phyloP scores from a whole-genome alignment of 2,329 filamentous ascomycete species.

The Cladobotryum mycophilum region DNA sequence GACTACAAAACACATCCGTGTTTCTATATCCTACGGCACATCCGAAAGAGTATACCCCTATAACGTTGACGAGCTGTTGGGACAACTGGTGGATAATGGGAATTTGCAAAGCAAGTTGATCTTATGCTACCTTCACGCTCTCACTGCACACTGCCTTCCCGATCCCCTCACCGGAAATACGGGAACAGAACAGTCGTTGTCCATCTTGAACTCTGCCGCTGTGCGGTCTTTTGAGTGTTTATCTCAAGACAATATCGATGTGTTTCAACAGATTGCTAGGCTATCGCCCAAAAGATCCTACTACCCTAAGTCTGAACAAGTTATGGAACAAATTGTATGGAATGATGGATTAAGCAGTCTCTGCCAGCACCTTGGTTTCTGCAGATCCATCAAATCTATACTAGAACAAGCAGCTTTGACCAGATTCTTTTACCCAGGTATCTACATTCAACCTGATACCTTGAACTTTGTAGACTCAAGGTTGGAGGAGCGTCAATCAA shows the following conservation, averaged over 20 bases:
- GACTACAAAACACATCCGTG: too few relatives aligned
- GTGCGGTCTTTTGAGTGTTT: constrained; percentile 35
- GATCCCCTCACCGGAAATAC: constrained; percentile 43
- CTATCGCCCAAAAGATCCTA: constrained; percentile 21
- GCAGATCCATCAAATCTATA: too few relatives aligned
- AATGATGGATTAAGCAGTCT: too few relatives aligned
- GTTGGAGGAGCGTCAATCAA: too few relatives aligned
- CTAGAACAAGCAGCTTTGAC: too few relatives aligned
- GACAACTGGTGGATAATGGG: constrained; percentile 39
- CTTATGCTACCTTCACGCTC: constrained; percentile 41
- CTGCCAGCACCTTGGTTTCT: too few relatives aligned
- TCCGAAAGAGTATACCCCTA: too few relatives aligned
- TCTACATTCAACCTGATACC: too few relatives aligned
- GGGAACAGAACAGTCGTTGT: constrained; percentile 49
- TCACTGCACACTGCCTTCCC: constrained; percentile 46
- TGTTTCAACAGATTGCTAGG: not conserved
- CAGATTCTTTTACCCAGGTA: too few relatives aligned
- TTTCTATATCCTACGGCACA: too few relatives aligned
- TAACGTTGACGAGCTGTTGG: too few relatives aligned
- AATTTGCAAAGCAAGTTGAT: constrained; percentile 43
- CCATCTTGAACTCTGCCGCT: constrained; percentile 42
- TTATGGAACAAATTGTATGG: constrained; percentile 36
- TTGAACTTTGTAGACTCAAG: too few relatives aligned
- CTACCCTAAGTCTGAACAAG: constrained; percentile 33
- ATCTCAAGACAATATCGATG: constrained; percentile 1